phyloP scores from a whole-genome alignment of 2,329 filamentous ascomycete genomes.

The Amylocarpus encephaloides region DNA sequence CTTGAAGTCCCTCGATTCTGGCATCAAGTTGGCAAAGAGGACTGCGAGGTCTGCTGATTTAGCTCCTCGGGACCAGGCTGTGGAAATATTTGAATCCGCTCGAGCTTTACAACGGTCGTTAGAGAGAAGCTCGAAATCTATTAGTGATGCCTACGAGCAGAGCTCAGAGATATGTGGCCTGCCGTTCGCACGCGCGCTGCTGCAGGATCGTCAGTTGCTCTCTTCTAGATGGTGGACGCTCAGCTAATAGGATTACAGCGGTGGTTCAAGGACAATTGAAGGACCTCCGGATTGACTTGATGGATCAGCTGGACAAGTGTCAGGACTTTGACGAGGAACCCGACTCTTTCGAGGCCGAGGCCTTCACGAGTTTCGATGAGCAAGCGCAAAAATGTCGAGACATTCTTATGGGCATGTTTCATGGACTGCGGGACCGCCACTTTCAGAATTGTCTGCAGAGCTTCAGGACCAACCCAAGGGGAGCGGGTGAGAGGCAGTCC shows the following conservation, averaged over 20 bases:
- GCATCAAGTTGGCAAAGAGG: slow-evolving; percentile 24
- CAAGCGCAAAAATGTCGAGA: slow-evolving; percentile 22
- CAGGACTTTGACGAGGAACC: slow-evolving; percentile 27
- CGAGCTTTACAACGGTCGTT: slow-evolving; percentile 20
- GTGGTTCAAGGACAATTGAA: slow-evolving; percentile 22
- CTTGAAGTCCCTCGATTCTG: slow-evolving; percentile 25
- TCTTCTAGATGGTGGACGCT: neutral
- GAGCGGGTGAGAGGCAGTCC: neutral
- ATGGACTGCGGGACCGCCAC: slow-evolving; percentile 17
- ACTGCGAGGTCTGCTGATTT: slow-evolving; percentile 20
- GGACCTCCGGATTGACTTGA: slow-evolving; percentile 24
- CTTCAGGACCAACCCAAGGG: neutral
- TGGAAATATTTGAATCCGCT: slow-evolving; percentile 25
- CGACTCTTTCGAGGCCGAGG: slow-evolving; percentile 20
- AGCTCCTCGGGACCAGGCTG: slow-evolving; percentile 17
- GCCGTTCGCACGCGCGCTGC: slow-evolving; percentile 21
- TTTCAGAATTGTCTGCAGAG: slow-evolving; percentile 31
- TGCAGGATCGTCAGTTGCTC: slow-evolving; percentile 24
- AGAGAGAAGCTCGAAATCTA: slow-evolving; percentile 18
- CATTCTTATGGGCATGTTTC: slow-evolving; percentile 24
- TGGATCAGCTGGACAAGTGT: slow-evolving; percentile 26
- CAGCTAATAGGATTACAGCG: slow-evolving; percentile 16
- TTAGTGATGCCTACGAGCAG: slow-evolving; percentile 25
- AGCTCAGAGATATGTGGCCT: slow-evolving; percentile 19
- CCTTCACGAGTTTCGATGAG: slow-evolving; percentile 19